Evolutionary conservation across 495 filamentous ascomycete genomes (phyloP).

Genomic region (Hyaloscypha finlandica): DNA sequence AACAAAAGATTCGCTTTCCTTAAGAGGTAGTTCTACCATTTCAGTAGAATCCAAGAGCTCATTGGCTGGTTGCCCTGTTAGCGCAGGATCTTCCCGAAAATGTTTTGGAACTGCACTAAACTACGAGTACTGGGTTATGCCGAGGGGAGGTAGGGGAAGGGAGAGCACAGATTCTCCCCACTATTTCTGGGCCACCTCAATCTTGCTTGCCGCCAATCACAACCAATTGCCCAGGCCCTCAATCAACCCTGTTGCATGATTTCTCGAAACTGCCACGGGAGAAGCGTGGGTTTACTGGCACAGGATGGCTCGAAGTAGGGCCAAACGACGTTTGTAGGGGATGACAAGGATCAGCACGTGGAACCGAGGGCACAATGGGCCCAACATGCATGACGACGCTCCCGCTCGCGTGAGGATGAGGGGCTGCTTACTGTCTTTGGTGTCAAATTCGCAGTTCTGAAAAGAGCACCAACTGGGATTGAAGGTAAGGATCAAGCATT

Average conservation of each 20-base stretch:
- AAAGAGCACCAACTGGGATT: neutral
- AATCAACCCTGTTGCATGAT: neutral
- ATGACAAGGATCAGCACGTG: neutral
- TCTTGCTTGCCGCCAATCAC: neutral
- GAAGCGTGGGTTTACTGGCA: neutral
- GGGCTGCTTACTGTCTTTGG: neutral
- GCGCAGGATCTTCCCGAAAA: too few relatives aligned
- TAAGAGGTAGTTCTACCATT: too few relatives aligned
- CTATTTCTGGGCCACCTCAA: neutral
- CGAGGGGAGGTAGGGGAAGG: too few relatives aligned
- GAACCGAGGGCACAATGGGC: neutral
- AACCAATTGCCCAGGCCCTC: neutral
- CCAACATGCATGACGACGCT: slow-evolving; percentile 5
- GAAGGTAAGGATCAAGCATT: neutral
- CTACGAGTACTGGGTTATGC: too few relatives aligned
- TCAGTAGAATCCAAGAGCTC: too few relatives aligned
- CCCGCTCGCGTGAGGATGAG: neutral
- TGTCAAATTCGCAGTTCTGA: slow-evolving; percentile 1
- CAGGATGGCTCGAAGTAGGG: neutral
- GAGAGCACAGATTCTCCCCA: neutral
- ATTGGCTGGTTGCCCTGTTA: too few relatives aligned
- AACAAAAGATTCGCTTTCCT: too few relatives aligned
- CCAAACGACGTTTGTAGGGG: neutral
- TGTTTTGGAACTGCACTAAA: too few relatives aligned
- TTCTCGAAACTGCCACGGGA: neutral